Percentiles rank a stretch among this genome's conserved stretches.
Conservation (phyloP, 495 filamentous ascomycete genomes). For the Xylaria castorea region DNA sequence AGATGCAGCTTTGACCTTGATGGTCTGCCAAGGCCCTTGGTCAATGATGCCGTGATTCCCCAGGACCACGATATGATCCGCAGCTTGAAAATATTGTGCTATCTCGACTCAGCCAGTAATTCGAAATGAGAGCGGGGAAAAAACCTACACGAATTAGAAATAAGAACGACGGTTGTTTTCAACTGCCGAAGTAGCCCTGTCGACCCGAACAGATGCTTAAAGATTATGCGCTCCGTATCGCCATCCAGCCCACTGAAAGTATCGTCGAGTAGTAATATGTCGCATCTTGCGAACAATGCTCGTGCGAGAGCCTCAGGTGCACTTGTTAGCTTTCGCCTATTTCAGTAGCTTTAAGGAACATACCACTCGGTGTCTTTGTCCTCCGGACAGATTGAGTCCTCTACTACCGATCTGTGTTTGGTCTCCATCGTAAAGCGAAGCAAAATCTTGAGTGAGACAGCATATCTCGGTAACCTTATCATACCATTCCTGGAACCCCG, state of each 20-base stretch:
- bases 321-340: not conserved
- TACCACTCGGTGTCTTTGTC: slow-evolving; percentile 67
- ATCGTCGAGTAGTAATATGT: slow-evolving; percentile 46
- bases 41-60: slow-evolving; percentile 55
- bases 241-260: slow-evolving; percentile 45
- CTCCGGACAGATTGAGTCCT: slow-evolving; percentile 71
- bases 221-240: slow-evolving; percentile 40
- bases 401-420: slow-evolving; percentile 66
- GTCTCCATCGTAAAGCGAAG: slow-evolving; percentile 63
- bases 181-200: slow-evolving; percentile 40
- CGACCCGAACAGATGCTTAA: slow-evolving; percentile 40
- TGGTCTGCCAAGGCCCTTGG: slow-evolving; percentile 50
- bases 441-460: slow-evolving; percentile 63
- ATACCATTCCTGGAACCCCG: slow-evolving; percentile 51
- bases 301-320: slow-evolving; percentile 45
- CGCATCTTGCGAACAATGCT: slow-evolving; percentile 43
- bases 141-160: slow-evolving; percentile 44
- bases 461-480: slow-evolving; percentile 63
- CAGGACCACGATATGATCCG: slow-evolving; percentile 61
- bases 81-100: slow-evolving; percentile 40
- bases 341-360: slow-evolving; percentile 11
- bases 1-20: slow-evolving; percentile 31
- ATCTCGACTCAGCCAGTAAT: slow-evolving; percentile 8
- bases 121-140: not conserved
- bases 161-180: slow-evolving; percentile 40